Conservation (phyloP, 169 alveolate genomes). For the Plasmodium berghei region DNA sequence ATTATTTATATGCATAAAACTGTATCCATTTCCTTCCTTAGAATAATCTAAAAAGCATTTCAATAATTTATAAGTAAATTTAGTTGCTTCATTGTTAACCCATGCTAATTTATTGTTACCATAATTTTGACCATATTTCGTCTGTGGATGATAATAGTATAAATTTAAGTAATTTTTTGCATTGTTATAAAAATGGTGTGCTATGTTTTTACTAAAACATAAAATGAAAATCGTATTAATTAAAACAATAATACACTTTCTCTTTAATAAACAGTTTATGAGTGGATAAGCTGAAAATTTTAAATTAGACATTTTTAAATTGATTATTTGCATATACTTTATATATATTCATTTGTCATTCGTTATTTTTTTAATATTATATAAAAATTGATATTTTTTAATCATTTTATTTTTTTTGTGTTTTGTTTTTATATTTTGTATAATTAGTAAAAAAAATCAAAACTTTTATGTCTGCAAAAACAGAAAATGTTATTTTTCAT, state of each 20-base stretch:
- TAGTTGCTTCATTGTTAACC: too few relatives aligned
- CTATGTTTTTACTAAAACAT: constrained; percentile 1
- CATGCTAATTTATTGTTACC: background rate
- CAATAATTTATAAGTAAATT: too few relatives aligned
- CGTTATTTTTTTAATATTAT: background rate
- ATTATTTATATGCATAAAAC: too few relatives aligned
- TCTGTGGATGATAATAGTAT: background rate
- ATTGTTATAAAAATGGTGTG: background rate
- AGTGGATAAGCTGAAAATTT: background rate
- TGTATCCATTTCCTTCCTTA: too few relatives aligned
- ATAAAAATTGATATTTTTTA: too few relatives aligned
- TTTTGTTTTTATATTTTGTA: too few relatives aligned
- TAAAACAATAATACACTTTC: constrained; percentile 47
- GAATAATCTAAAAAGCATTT: too few relatives aligned
- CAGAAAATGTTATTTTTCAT: too few relatives aligned
- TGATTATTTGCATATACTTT: background rate
- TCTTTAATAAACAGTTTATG: constrained; percentile 19
- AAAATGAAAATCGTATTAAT: constrained; percentile 19
- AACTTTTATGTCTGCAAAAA: too few relatives aligned
- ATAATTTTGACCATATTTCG: background rate
- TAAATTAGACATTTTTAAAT: constrained; percentile 17
- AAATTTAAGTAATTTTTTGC: constrained; percentile 5
- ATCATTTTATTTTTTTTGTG: too few relatives aligned
- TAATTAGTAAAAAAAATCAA: too few relatives aligned
- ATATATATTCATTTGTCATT: background rate